These are phyloP conservation scores for Poronia punctata DNA, from an alignment of 495 filamentous ascomycete species.

Conservation along the genomic window DNA sequence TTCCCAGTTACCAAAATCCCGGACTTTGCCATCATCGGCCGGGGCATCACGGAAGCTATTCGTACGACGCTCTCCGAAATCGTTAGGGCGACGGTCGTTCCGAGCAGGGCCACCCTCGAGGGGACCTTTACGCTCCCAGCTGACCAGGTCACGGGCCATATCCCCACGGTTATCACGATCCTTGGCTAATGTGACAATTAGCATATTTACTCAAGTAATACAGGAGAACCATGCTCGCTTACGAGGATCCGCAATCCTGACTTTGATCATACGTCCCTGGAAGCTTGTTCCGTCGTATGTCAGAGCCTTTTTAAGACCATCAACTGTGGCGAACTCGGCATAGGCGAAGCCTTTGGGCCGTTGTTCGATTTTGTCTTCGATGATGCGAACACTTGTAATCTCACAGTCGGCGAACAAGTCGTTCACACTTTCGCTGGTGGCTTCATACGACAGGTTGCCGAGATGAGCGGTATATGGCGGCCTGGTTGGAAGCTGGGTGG, in stretches of 20 bases:
- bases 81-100: constrained; percentile 41
- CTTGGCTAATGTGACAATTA: constrained; percentile 57
- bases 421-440: constrained; percentile 67
- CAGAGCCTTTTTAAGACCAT: constrained; percentile 86
- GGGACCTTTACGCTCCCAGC: constrained; percentile 89
- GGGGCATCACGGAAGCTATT: constrained; percentile 29
- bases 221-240: constrained; percentile 11
- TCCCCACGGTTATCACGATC: constrained; percentile 48
- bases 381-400: constrained; percentile 84
- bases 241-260: constrained; percentile 54
- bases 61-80: constrained; percentile 36
- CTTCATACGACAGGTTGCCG: constrained; percentile 93
- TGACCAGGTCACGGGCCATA: constrained; percentile 56
- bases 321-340: constrained; percentile 82
- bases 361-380: constrained; percentile 86
- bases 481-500: constrained; percentile 67
- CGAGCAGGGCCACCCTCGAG: constrained; percentile 64
- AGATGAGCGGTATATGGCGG: constrained; percentile 94
- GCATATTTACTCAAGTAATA: constrained; percentile 1
- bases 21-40: constrained; percentile 69
- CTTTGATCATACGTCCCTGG: constrained; percentile 76
- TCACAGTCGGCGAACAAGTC: constrained; percentile 81
- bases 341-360: constrained; percentile 98
- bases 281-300: constrained; percentile 72
- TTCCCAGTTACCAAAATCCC: constrained; percentile 91